These are phyloP conservation scores for Fusarium sp. DNA, from an alignment of 2,329 filamentous ascomycete genomes.

Conservation along the genomic window DNA sequence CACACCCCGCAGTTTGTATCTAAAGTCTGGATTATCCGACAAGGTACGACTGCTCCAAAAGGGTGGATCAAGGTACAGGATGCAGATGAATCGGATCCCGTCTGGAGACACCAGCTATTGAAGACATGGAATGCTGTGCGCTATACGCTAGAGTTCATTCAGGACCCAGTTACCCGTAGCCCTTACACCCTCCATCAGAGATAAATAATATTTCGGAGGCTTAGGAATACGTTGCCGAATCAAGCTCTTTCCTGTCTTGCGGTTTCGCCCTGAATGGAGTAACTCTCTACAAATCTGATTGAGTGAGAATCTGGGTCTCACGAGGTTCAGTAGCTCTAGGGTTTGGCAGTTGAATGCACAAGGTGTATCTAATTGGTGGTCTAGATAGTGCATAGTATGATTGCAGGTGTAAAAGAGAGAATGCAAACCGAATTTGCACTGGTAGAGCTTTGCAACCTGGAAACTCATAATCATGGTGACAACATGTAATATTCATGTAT, in stretches of 20 bases:
- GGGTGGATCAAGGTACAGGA: neutral
- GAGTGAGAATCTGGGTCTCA: neutral
- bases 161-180: accelerated
- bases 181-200: neutral
- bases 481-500: too few relatives aligned
- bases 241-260: accelerated
- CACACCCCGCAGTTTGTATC: neutral
- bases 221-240: accelerated
- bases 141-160: neutral
- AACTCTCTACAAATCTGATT: neutral
- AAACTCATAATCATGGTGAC: too few relatives aligned
- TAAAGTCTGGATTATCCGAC: neutral
- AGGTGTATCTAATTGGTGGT: too few relatives aligned
- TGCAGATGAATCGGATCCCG: neutral
- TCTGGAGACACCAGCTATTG: neutral
- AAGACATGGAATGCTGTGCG: neutral
- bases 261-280: neutral
- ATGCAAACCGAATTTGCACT: too few relatives aligned
- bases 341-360: too few relatives aligned
- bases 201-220: neutral
- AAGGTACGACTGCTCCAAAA: neutral
- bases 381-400: too few relatives aligned
- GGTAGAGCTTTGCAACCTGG: too few relatives aligned
- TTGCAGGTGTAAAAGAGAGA: too few relatives aligned
- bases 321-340: too few relatives aligned